Base-by-base conservation (phyloP, 1,139 yeast genomes). In the Lodderomyces oxycetoniae region DNA sequence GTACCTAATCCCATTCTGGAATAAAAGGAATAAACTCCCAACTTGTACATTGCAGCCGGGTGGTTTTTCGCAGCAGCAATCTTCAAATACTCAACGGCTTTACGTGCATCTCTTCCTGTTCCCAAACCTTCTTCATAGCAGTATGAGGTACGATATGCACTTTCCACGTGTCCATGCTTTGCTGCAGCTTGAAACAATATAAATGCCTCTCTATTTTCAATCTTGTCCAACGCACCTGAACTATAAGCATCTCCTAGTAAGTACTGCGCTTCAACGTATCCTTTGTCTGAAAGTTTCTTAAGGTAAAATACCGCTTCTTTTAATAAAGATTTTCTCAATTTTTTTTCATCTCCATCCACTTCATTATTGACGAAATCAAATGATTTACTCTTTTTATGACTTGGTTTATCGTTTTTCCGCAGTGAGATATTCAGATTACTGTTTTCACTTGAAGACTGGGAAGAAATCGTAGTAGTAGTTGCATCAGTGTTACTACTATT, bases 121-220 rank as follows among this genome's bases (percentile, higher is more conserved):
- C 98, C 98, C 59, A 89, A 67, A 5, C 97, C 97, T 60, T 87
- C 94, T 58, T 89, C 95, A 47, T 80, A 84, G 57, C 96, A 89
- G 41, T 84, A 74, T 1, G 96, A 87, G 0, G 96, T 84, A 49
- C 97, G 74, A 57, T 84, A 91, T 0, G 96, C 89, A 35, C 93
- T 78, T 55, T 91, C 97, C 8, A 83, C 71, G 52, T 91, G 97
- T 15, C 91, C 94, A 46, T 85, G 91, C 55, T 89, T 91, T 5
- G 96, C 96, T 5, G 97, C 96, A 23, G 86, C 67, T 53, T 82
- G 89, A 55, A 91, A 91, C 36, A 85, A 70, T 2, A 61, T 48
- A 47, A 86, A 82, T 3, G 96, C 84, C 44, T 85, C 91, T 44
- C 73, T 74, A 47, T 81, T 70, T 36, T 88, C 95, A n/a, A 83